Base-by-base conservation (phyloP, 2,329 filamentous ascomycete species). In the Paraphaeosphaeria minitans region DNA sequence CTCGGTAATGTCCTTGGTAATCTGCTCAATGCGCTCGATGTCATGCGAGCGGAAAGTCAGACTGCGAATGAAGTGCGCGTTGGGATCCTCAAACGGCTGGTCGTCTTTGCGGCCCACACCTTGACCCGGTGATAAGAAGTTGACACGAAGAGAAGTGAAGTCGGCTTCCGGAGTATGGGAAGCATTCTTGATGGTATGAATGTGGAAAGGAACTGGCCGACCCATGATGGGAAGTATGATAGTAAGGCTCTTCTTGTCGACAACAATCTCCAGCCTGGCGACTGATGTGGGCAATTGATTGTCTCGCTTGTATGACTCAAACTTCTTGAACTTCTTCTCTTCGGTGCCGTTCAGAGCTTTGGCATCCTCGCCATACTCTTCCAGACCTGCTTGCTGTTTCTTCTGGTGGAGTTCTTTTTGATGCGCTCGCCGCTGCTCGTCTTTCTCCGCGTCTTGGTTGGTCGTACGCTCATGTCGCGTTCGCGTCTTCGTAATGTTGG, bases 281-380 rank as follows among this genome's bases (percentile, higher is more conserved):
- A 96, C 88, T 71, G 88, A 89, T 14, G 85, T 74, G 1, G 95
- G 95, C 55, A 99, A 87, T 77, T 98, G 94, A 68, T 96, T 97
- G 76, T 98, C 95, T 60, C 94, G 88, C 83, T 98, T 99, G 82
- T 99, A 99, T 0, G 95, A 99, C 78, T 99, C 95, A 73, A 98
- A 99, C 56, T 93, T 91, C 82, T 98, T 98, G 83, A 99, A 98
- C 80, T 94, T 96, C 84, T 98, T 98, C 76, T 96, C 90, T 66
- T 95, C 90, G n/a, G 89, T 88, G 35, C 94, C 95, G 71, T 97
- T 95, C 64, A 94, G 84, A 58, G 89, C 92, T 58, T 88, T 90
- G 0, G 90, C 93, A 0, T 91, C 91, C 71, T 96, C 92, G 43
- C 92, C 87, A 74, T 96, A 99, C 63, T 92, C 86, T 19, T 88